Base-by-base conservation (phyloP, 1,139 yeast species). In the Pichia sp. region DNA sequence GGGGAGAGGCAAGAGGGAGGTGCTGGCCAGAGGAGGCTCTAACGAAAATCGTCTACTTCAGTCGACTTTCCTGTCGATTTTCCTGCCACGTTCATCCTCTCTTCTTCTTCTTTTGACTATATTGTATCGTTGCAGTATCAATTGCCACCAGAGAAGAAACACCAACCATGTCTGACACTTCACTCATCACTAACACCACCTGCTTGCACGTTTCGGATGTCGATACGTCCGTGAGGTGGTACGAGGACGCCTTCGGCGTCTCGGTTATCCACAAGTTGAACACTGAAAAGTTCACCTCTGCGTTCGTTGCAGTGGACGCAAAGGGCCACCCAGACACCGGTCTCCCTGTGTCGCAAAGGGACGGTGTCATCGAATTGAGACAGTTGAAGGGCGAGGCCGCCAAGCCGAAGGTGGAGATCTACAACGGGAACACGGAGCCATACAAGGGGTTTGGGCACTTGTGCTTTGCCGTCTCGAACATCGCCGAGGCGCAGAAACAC, bases 361-460 rank as follows among this genome's bases (percentile, higher is more conserved):
- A 80, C 61, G 98, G 97, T 52, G 79, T 92, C 24, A 76, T 93
- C 60, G 97, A 91, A 71, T 78, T 93, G 66, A 84, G 92, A 58
- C 95, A 90, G 71, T 82, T 86, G 68, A 95, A 87, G 66, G 40
- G 40, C 14, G n/a, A 16, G 7, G 71, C 71, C 50, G 75, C 79
- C 6, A 66, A 71, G 9, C 88, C 76, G 70, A 30, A 49, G 38
- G 50, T 47, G 1, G 77, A 74, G 59, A 71, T 85, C 54, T 87
- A 83, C 73, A 87, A 85, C 64, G 99, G 99, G 58, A 93, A 93
- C 68, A 83, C 78, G 14, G 86, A 84, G 52, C 93, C 95, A 47
- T 76, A 83, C 70, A 81, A 93, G 63, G 99, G 99, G 0, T 93
- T 91, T 68, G 99, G 99, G 24, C 99, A 93, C 72, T 83, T 91